Conservation (phyloP, 495 filamentous ascomycete species). For the Talaromyces liani region DNA sequence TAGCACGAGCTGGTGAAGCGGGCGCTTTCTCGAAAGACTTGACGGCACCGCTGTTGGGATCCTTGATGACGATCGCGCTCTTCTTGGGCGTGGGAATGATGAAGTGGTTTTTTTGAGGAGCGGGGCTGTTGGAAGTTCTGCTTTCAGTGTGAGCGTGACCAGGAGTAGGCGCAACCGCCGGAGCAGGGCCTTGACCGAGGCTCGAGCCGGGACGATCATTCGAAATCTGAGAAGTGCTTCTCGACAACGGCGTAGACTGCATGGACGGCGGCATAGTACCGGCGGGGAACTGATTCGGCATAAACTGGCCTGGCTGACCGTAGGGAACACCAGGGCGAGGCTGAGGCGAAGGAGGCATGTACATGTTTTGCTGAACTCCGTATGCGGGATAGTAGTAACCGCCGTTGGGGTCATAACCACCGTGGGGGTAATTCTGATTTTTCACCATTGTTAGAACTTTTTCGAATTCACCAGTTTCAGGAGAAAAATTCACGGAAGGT, state of each 20-base stretch:
- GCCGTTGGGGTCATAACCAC: slow-evolving; percentile 35
- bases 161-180: slow-evolving; percentile 48
- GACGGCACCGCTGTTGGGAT: slow-evolving; percentile 60
- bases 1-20: slow-evolving; percentile 47
- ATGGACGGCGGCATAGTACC: slow-evolving; percentile 44
- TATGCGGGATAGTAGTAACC: slow-evolving; percentile 38
- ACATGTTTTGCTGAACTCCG: slow-evolving; percentile 41
- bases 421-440: slow-evolving; percentile 36
- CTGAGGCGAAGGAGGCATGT: slow-evolving; percentile 46
- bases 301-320: slow-evolving; percentile 37
- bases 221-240: slow-evolving; percentile 74
- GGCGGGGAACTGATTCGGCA: slow-evolving; percentile 42
- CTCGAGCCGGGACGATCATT: slow-evolving; percentile 73
- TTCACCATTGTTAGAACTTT: slow-evolving; percentile 61
- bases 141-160: slow-evolving; percentile 53
- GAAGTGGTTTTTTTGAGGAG: slow-evolving; percentile 41
- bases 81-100: slow-evolving; percentile 52
- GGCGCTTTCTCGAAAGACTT: slow-evolving; percentile 50
- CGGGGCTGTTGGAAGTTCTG: slow-evolving; percentile 47
- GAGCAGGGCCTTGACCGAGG: slow-evolving; percentile 59
- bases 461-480: slow-evolving; percentile 64
- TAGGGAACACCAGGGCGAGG: slow-evolving; percentile 46
- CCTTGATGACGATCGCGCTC: slow-evolving; percentile 71
- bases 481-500: slow-evolving; percentile 52
- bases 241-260: slow-evolving; percentile 65